Percentiles rank a stretch among this genome's conserved stretches.
These are phyloP conservation scores for Bipolaris sorokiniana DNA, from an alignment of 2,329 filamentous ascomycete species.

Conservation along the genomic window DNA sequence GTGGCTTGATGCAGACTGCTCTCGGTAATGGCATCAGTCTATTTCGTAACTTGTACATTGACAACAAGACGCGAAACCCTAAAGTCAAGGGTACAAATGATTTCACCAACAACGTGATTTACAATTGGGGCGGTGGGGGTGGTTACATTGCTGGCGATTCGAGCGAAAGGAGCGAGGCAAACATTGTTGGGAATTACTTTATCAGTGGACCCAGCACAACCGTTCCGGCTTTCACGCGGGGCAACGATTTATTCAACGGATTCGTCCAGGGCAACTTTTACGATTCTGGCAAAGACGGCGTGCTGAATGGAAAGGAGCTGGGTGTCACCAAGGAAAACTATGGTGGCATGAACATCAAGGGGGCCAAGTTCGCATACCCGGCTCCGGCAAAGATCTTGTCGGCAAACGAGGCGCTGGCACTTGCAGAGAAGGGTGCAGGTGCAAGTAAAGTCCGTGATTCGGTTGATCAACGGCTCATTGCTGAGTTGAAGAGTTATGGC, in stretches of 20 bases:
- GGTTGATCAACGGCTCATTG: slow-evolving; percentile 53
- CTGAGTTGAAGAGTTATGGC: slow-evolving; percentile 56
- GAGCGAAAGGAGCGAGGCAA: slow-evolving; percentile 55
- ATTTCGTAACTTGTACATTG: slow-evolving; percentile 63
- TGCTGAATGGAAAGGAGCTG: slow-evolving; percentile 56
- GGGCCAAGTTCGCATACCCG: slow-evolving; percentile 53
- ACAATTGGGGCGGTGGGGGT: slow-evolving; percentile 63
- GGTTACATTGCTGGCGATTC: slow-evolving; percentile 63
- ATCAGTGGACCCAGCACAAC: slow-evolving; percentile 60
- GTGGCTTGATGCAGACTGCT: slow-evolving; percentile 58
- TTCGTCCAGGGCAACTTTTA: slow-evolving; percentile 62
- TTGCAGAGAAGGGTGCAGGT: slow-evolving; percentile 52
- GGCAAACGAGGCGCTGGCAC: slow-evolving; percentile 50
- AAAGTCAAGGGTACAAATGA: slow-evolving; percentile 65
- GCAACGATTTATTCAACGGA: slow-evolving; percentile 61
- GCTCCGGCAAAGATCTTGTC: slow-evolving; percentile 50
- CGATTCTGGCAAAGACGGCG: slow-evolving; percentile 58
- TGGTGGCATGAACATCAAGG: slow-evolving; percentile 55
- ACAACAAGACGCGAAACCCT: slow-evolving; percentile 64
- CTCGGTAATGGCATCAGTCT: slow-evolving; percentile 56
- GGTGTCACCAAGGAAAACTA: slow-evolving; percentile 55
- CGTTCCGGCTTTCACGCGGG: slow-evolving; percentile 60
- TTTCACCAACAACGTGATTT: slow-evolving; percentile 59
- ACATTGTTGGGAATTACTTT: slow-evolving; percentile 65
- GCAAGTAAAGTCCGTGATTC: slow-evolving; percentile 54